A percentile compares a stretch with the other conserved stretches of the same genome.
phyloP scores from a whole-genome alignment of 306 rosid genomes.

The Inga leiocalycina region DNA sequence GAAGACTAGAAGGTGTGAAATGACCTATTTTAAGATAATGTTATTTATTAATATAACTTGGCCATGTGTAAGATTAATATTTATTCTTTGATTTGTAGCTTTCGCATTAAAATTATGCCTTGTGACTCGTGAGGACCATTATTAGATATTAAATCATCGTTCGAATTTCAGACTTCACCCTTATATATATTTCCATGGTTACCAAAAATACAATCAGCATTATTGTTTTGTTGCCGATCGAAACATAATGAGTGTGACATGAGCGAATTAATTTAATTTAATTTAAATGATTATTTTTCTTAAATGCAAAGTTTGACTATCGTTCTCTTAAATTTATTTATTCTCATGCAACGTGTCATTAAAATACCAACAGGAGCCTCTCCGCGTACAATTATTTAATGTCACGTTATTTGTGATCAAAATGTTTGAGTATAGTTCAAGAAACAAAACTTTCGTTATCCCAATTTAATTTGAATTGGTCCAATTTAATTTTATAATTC shows the following conservation, averaged over 20 bases:
- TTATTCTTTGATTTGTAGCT: not conserved
- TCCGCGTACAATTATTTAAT: not conserved
- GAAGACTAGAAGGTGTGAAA: not conserved
- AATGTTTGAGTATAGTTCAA: not conserved
- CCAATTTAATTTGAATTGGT: not conserved
- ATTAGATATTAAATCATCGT: not conserved
- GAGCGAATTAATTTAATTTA: not conserved
- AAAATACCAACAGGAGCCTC: not conserved
- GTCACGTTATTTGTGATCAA: not conserved
- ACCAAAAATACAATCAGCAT: not conserved
- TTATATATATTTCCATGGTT: not conserved
- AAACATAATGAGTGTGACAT: not conserved
- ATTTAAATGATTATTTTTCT: not conserved
- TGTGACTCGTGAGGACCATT: not conserved
- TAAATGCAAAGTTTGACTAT: not conserved
- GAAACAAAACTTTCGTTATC: not conserved
- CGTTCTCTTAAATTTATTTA: not conserved
- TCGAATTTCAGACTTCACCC: not conserved
- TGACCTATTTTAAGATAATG: not conserved
- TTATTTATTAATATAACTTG: not conserved
- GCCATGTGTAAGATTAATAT: not conserved
- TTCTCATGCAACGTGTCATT: not conserved
- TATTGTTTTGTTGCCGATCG: not conserved
- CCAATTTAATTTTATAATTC: not conserved
- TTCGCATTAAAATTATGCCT: not conserved